phyloP scores from a whole-genome alignment of 257 asterid species.

The Solanum boliviense region DNA sequence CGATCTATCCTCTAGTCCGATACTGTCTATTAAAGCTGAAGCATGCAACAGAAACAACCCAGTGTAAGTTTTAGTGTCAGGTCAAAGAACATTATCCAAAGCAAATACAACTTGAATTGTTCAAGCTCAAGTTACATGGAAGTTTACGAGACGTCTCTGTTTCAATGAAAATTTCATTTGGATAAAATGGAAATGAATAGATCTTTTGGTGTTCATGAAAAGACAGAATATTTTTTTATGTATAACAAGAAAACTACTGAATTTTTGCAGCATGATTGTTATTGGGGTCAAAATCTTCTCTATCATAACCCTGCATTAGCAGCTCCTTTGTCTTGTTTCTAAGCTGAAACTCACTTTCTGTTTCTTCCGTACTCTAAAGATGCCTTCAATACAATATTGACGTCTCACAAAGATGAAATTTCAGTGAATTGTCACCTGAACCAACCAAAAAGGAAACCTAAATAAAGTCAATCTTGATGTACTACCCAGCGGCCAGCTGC shows the following conservation, averaged over 20 bases:
- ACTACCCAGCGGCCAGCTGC: constrained; percentile 25
- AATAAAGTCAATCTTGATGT: neutral
- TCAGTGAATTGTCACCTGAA: neutral
- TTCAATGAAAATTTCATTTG: neutral
- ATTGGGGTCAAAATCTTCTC: neutral
- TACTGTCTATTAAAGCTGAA: neutral
- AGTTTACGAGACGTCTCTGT: neutral
- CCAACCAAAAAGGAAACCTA: neutral
- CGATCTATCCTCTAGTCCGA: neutral
- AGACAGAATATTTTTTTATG: neutral
- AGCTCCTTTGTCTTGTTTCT: neutral
- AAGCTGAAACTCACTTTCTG: neutral
- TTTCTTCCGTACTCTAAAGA: neutral
- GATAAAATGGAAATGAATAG: neutral
- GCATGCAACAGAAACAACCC: neutral
- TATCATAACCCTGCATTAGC: neutral
- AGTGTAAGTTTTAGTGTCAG: neutral
- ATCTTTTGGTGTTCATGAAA: neutral
- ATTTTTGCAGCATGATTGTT: neutral
- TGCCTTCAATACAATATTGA: neutral
- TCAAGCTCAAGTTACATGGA: neutral
- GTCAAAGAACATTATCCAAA: neutral
- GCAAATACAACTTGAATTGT: neutral
- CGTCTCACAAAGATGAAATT: neutral
- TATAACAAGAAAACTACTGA: neutral